A percentile compares a stretch with the other conserved stretches of the same genome.
Conservation (phyloP, 192 early-diverging fungal species). For the Pilaira anomala region DNA sequence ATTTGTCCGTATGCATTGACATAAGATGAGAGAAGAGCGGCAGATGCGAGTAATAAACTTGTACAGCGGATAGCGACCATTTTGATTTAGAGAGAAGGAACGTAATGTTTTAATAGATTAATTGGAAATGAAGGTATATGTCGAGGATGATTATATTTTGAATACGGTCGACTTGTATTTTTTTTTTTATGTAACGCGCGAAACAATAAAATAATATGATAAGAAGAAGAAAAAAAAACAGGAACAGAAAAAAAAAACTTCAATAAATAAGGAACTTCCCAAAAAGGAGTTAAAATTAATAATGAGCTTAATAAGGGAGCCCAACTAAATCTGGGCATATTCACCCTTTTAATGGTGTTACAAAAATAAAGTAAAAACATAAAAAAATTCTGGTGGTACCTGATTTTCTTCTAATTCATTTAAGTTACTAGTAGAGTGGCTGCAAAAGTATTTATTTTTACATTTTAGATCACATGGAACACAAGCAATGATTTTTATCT, state of each 20-base stretch:
- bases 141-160: background rate
- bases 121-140: background rate
- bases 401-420: too few species aligned
- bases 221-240: constrained; percentile 7
- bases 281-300: too few species aligned
- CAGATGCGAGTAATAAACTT: constrained; percentile 13
- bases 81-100: background rate
- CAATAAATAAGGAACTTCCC: too few species aligned
- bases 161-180: background rate
- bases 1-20: constrained; percentile 16
- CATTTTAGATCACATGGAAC: too few species aligned
- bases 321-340: too few species aligned
- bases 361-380: too few species aligned
- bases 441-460: too few species aligned
- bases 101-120: background rate
- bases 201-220: background rate
- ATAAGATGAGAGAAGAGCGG: background rate
- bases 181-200: background rate
- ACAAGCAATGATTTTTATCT: too few species aligned
- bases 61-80: constrained; percentile 4
- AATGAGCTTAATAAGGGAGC: too few species aligned
- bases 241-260: background rate
- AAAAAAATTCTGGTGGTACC: too few species aligned
- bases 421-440: too few species aligned
- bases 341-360: too few species aligned